Evolutionary conservation across 352 stramenopile genomes (phyloP).

Genomic region (Phytophthora uliginosa): DNA sequence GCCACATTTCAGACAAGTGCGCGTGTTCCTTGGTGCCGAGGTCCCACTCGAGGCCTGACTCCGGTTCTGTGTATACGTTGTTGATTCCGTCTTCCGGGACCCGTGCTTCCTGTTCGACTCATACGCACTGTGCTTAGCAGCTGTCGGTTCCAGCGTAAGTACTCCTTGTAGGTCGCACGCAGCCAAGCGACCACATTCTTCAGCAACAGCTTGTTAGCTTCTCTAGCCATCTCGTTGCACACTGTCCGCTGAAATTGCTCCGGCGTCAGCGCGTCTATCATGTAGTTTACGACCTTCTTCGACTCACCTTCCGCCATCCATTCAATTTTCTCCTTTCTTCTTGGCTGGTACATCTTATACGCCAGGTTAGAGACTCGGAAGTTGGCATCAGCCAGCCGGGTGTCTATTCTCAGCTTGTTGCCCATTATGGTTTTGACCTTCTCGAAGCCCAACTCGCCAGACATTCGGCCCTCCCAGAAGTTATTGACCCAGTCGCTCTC

Average conservation of each 20-base stretch:
- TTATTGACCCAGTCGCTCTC: constrained; percentile 20
- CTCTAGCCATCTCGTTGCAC: constrained; percentile 1
- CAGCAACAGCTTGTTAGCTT: constrained; percentile 12
- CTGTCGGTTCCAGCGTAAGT: constrained; percentile 8
- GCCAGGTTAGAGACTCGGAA: constrained; percentile 20
- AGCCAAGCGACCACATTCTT: constrained; percentile 18
- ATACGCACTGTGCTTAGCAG: background rate
- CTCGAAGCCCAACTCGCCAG: constrained; percentile 17
- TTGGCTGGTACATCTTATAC: constrained; percentile 7
- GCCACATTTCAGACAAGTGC: background rate
- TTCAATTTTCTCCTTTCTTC: constrained; percentile 12
- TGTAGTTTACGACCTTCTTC: constrained; percentile 11
- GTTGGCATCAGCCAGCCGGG: background rate
- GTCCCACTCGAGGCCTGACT: background rate
- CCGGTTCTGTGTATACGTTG: background rate
- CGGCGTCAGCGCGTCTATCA: constrained; percentile 3
- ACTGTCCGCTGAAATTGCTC: constrained; percentile 1
- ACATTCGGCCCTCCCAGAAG: constrained; percentile 19
- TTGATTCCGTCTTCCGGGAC: background rate
- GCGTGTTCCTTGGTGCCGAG: background rate
- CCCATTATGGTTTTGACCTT: constrained; percentile 7
- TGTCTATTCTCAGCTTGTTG: background rate
- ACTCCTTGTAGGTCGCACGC: constrained; percentile 8
- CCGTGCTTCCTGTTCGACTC: background rate
- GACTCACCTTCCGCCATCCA: constrained; percentile 15